These are phyloP conservation scores for Ceratocystis destructans DNA, from an alignment of 2,329 filamentous ascomycete genomes.

Conservation along the genomic window DNA sequence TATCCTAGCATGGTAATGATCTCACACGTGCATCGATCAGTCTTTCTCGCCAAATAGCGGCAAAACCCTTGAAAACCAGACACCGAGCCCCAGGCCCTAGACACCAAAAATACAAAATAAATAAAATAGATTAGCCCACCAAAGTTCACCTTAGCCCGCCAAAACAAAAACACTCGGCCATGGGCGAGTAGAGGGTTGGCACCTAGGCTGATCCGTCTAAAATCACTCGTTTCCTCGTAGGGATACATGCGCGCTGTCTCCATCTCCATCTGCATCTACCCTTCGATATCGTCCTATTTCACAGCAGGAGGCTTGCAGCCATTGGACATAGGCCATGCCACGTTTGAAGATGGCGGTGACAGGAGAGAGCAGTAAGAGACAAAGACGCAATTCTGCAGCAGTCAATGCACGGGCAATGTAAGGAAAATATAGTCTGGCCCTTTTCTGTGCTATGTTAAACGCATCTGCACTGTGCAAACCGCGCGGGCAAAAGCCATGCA, in stretches of 20 bases:
- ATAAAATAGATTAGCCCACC: too few relatives aligned
- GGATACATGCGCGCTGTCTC: not conserved
- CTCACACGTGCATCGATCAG: not conserved
- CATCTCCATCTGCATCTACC: not conserved
- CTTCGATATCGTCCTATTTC: not conserved
- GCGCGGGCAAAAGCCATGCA: not conserved
- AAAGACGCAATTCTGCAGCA: not conserved
- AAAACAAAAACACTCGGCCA: too few relatives aligned
- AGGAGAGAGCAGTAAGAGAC: not conserved
- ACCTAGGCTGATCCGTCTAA: not conserved
- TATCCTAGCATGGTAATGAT: not conserved
- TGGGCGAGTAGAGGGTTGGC: too few relatives aligned
- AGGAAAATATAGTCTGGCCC: too few relatives aligned
- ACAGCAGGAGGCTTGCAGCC: not conserved
- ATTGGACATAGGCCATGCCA: not conserved
- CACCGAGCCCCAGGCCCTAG: too few relatives aligned
- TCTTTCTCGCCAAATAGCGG: not conserved
- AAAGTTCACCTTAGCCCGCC: too few relatives aligned
- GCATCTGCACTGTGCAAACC: not conserved
- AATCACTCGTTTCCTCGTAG: not conserved
- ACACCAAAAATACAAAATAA: too few relatives aligned
- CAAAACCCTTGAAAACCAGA: not conserved
- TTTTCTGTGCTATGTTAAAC: not conserved
- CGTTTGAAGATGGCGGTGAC: slow-evolving; percentile 3
- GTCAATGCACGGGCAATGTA: not conserved